Percentiles rank a stretch among this genome's conserved stretches.
These are phyloP conservation scores for Xerocomus spinulosus DNA, from an alignment of 768 basidiomycete species.

Conservation along the genomic window DNA sequence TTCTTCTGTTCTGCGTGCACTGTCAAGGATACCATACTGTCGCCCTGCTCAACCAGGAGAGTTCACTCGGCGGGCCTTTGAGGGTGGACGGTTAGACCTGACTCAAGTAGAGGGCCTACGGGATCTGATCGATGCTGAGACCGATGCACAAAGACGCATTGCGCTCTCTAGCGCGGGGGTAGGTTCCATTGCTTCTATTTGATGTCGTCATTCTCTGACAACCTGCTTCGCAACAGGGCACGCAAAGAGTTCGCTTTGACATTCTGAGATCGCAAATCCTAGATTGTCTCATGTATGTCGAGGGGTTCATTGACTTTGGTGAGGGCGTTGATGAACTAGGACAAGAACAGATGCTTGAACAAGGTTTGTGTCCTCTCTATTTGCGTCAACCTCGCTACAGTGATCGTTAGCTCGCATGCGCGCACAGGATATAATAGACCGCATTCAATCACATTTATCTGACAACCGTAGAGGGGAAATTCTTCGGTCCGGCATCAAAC, in stretches of 20 bases:
- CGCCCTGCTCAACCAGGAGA: slow-evolving; percentile 85
- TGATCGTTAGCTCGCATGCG: slow-evolving; percentile 45
- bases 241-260: slow-evolving; percentile 55
- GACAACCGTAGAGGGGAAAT: slow-evolving; percentile 82
- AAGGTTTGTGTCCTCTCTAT: slow-evolving; percentile 41
- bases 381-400: not conserved
- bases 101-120: slow-evolving; percentile 87
- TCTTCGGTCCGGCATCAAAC: slow-evolving; percentile 71
- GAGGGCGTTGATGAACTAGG: slow-evolving; percentile 80
- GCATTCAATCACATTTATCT: slow-evolving; percentile 53
- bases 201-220: not conserved
- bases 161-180: slow-evolving; percentile 70
- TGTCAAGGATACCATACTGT: slow-evolving; percentile 57
- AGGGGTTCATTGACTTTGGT: slow-evolving; percentile 91
- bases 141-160: slow-evolving; percentile 71
- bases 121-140: slow-evolving; percentile 87
- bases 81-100: slow-evolving; percentile 76
- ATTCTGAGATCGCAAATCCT: slow-evolving; percentile 62
- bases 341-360: slow-evolving; percentile 68
- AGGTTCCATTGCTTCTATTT: slow-evolving; percentile 24
- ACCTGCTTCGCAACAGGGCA: slow-evolving; percentile 48
- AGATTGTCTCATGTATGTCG: slow-evolving; percentile 68
- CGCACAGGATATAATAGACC: slow-evolving; percentile 44
- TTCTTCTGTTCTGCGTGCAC: slow-evolving; percentile 59
- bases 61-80: slow-evolving; percentile 81